Base-by-base conservation (phyloP, 2,329 filamentous ascomycete species). In the Zymoseptoria brevis region DNA sequence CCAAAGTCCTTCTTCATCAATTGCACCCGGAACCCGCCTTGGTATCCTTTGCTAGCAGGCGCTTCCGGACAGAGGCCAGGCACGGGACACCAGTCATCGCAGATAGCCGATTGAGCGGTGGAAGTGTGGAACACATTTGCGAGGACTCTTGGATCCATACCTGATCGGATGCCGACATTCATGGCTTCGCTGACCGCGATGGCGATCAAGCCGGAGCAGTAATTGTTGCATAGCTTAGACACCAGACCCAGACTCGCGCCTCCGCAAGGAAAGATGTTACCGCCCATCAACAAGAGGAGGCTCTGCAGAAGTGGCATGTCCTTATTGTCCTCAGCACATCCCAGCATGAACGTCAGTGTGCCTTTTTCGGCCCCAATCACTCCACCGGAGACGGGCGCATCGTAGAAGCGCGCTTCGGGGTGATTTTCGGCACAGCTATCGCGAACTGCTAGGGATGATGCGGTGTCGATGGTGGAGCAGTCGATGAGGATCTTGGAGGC, bases 151-250 rank as follows among this genome's bases (percentile, higher is more conserved):
- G 82, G 80, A 60, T 84, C 80, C 57, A 86, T 73, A 0, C 83
- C 82, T 5, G 79, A 77, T 1, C 76, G 72, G 74, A 86, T 85
- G 0, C 82, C 82, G 69, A 86, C 82, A 60, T 84, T 79, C 74
- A 85, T 80, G 0, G 82, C 81, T 68, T 86, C 83, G 0, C 80
- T 76, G 50, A 75, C 77, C 0, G 82, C 82, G 56, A 86, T 82
- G 5, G 82, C 79, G 59, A 85, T 84, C 21, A 84, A 72, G 0
- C 81, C 82, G 0, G 79, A 83, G 54, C 80, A 76, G 68, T 86
- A 86, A 65, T 86, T 86, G 67, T 86, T 86, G 57, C 78, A 82
- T 5, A 85, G 71, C 69, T 85, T 86, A 0, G 83, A 81, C 0
- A 81, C 79, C 2, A 86, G 76, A 0, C 83, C 82, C 0, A 84